Evolutionary conservation across 257 asterid genomes (phyloP).

Genomic region (Lycium ferocissimum): DNA sequence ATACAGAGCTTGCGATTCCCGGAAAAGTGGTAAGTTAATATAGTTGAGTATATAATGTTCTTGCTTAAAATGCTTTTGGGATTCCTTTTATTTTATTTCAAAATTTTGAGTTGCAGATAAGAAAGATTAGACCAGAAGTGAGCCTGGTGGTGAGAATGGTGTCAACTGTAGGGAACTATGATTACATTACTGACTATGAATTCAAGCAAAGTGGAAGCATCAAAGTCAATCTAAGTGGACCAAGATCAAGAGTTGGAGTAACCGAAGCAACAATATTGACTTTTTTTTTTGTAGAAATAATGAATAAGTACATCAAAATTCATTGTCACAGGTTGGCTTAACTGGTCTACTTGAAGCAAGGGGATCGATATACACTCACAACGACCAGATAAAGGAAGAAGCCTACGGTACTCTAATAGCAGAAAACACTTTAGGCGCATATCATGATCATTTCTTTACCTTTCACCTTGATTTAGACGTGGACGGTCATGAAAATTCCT

Average conservation of each 20-base stretch:
- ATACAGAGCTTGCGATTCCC: conserved; percentile 30
- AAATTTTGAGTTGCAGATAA: conserved; percentile 37
- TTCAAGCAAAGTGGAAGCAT: conserved; percentile 64
- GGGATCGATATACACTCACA: conserved; percentile 56
- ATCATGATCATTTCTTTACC: conserved; percentile 68
- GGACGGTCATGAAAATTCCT: too few species aligned
- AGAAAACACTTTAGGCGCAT: conserved; percentile 55
- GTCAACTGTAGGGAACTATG: conserved; percentile 69
- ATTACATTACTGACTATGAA: conserved; percentile 80
- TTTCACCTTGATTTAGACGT: not conserved
- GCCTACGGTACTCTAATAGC: conserved; percentile 61
- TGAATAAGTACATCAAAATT: not conserved
- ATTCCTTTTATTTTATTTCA: too few species aligned
- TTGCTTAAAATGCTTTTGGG: not conserved
- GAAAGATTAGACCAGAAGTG: conserved; percentile 56
- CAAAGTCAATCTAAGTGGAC: conserved; percentile 51
- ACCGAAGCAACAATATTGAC: not conserved
- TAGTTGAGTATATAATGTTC: not conserved
- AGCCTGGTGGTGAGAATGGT: conserved; percentile 78
- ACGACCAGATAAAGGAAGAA: conserved; percentile 52
- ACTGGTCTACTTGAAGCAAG: conserved; percentile 63
- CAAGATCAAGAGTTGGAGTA: not conserved
- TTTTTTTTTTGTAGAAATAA: not conserved
- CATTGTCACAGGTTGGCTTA: conserved; percentile 48
- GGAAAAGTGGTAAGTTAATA: conserved; percentile 46